A percentile compares a stretch with the other conserved stretches of the same genome.
Conservation (phyloP, 768 basidiomycete genomes). For the Tubosaeta sp. region DNA sequence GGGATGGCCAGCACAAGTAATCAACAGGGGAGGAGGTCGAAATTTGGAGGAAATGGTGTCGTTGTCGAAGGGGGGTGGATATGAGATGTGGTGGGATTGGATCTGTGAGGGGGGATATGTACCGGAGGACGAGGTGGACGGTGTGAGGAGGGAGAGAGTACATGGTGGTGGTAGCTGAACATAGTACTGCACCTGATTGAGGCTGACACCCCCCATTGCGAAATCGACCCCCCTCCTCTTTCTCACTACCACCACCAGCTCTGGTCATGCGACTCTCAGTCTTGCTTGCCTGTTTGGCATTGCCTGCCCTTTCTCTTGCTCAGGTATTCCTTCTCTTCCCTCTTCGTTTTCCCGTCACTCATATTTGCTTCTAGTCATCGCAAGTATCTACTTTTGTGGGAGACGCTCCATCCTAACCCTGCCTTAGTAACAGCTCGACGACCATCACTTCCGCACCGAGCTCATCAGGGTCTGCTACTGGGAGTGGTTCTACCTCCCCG, state of each 20-base stretch:
- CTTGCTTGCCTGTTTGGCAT: conserved; percentile 29
- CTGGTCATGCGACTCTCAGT: conserved; percentile 29
- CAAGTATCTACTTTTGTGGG: conserved; percentile 32
- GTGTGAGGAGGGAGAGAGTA: conserved; percentile 32
- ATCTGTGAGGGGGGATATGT: conserved; percentile 49
- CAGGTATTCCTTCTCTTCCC: conserved; percentile 25
- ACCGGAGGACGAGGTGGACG: conserved; percentile 49
- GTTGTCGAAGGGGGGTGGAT: conserved; percentile 54
- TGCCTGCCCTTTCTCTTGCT: conserved; percentile 25
- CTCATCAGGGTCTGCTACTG: conserved; percentile 19
- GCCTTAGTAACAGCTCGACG: conserved; percentile 39
- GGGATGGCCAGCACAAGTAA: conserved; percentile 68
- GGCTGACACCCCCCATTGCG: background rate
- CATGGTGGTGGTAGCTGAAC: conserved; percentile 26
- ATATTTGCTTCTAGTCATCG: conserved; percentile 27
- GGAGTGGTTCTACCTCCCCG: conserved; percentile 16
- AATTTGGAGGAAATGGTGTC: conserved; percentile 62
- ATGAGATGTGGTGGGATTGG: conserved; percentile 59
- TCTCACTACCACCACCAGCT: conserved; percentile 1
- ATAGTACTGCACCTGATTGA: too few relatives aligned
- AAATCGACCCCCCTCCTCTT: conserved; percentile 8
- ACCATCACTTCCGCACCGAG: conserved; percentile 45
- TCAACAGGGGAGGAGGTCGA: conserved; percentile 43
- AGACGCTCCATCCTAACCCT: conserved; percentile 39
- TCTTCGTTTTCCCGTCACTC: background rate